Conservation (phyloP, 2,329 filamentous ascomycete genomes). For the Bipolaris sorokiniana region DNA sequence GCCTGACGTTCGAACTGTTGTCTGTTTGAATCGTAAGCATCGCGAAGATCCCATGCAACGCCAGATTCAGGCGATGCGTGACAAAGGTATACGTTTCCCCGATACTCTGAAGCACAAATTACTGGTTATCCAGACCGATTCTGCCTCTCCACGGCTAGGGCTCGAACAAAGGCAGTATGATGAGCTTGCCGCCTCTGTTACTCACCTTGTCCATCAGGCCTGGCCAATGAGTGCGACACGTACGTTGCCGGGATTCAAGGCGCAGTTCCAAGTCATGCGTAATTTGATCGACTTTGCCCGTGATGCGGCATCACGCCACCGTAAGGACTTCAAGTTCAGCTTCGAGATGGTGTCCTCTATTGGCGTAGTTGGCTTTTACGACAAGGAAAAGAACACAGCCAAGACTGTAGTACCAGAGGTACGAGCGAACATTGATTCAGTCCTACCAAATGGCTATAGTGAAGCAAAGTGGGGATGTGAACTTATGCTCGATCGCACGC, state of each 20-base stretch:
- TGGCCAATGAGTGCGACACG: slow-evolving; percentile 64
- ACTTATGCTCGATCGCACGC: slow-evolving; percentile 56
- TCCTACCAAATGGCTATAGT: slow-evolving; percentile 57
- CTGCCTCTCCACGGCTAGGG: slow-evolving; percentile 57
- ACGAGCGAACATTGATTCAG: slow-evolving; percentile 47
- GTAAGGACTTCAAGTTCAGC: slow-evolving; percentile 24
- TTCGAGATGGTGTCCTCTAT: slow-evolving; percentile 55
- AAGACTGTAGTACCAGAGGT: slow-evolving; percentile 52
- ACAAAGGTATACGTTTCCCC: slow-evolving; percentile 14
- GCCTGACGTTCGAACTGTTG: slow-evolving; percentile 39
- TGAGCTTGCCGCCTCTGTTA: slow-evolving; percentile 47
- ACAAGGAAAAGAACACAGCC: slow-evolving; percentile 29
- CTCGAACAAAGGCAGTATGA: slow-evolving; percentile 51
- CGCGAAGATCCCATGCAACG: slow-evolving; percentile 32
- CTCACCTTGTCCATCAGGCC: slow-evolving; percentile 61
- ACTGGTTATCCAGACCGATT: slow-evolving; percentile 57
- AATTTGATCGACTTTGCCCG: slow-evolving; percentile 57
- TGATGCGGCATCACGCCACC: slow-evolving; percentile 28
- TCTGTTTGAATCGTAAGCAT: slow-evolving; percentile 57
- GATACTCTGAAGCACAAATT: slow-evolving; percentile 46
- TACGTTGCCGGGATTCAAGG: slow-evolving; percentile 57
- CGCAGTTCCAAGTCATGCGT: slow-evolving; percentile 58
- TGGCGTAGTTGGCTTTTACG: slow-evolving; percentile 42
- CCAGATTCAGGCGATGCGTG: slow-evolving; percentile 45
- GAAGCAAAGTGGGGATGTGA: slow-evolving; percentile 62